A percentile compares a stretch with the other conserved stretches of the same genome.
Evolutionary conservation across 345 rosid genomes (phyloP).

Genomic region (Heritiera fomes): DNA sequence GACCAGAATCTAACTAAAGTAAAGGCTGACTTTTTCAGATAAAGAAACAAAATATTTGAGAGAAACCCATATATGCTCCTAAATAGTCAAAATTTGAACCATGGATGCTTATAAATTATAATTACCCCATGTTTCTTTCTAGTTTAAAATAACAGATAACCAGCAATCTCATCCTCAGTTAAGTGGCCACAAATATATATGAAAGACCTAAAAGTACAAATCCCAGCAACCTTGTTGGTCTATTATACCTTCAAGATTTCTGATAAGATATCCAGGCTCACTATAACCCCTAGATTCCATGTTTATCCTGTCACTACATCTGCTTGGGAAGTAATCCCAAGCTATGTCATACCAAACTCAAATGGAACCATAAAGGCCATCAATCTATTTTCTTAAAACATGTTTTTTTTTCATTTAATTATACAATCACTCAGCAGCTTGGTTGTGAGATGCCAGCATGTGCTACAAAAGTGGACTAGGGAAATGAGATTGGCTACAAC

Average conservation of each 20-base stretch:
- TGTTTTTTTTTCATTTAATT: not conserved
- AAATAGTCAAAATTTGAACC: not conserved
- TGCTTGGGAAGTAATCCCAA: not conserved
- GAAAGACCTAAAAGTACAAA: not conserved
- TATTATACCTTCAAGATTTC: not conserved
- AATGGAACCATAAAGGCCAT: not conserved
- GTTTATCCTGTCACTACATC: not conserved
- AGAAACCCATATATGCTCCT: not conserved
- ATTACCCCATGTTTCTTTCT: not conserved
- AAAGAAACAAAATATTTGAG: not conserved
- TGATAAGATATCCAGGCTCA: not conserved
- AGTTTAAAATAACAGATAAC: not conserved
- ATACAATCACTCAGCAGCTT: not conserved
- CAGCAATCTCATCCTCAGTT: not conserved
- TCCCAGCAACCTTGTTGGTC: not conserved
- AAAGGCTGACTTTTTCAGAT: not conserved
- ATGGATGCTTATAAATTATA: not conserved
- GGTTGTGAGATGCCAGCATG: not conserved
- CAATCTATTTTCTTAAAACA: not conserved
- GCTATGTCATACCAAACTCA: not conserved
- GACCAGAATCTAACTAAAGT: not conserved
- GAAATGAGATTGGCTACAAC: not conserved
- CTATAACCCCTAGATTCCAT: not conserved
- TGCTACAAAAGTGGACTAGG: not conserved
- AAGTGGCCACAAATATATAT: not conserved